These are phyloP conservation scores for Yamadazyma pseudoaaseri DNA, from an alignment of 1,139 yeast genomes.

Conservation along the genomic window DNA sequence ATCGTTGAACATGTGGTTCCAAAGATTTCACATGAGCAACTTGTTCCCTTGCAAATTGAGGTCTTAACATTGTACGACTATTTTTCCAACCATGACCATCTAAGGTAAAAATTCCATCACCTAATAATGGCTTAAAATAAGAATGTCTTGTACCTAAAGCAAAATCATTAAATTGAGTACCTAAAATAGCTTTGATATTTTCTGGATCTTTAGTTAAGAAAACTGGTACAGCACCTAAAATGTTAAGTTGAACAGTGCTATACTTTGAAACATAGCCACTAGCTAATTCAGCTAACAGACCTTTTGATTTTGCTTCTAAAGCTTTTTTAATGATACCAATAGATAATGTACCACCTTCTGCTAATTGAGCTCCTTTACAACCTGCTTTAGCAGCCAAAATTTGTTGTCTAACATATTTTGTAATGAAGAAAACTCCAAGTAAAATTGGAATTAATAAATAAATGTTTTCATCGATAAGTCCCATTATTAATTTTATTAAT, in stretches of 20 bases:
- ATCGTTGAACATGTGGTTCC: constrained; percentile 45
- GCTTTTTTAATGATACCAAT: constrained; percentile 17
- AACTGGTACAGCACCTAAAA: constrained; percentile 46
- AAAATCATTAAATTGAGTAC: constrained; percentile 50
- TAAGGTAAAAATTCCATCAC: constrained; percentile 58
- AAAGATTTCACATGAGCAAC: constrained; percentile 48
- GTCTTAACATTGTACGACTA: constrained; percentile 56
- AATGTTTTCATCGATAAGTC: constrained; percentile 1
- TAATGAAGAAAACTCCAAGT: constrained; percentile 6
- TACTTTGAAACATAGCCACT: constrained; percentile 13
- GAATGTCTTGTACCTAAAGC: constrained; percentile 49
- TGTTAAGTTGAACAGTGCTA: constrained; percentile 28
- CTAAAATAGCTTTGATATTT: constrained; percentile 39
- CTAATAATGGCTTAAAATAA: constrained; percentile 44
- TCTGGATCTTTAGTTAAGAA: constrained; percentile 36
- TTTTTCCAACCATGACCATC: constrained; percentile 60
- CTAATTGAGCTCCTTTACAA: constrained; percentile 49
- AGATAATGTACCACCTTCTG: constrained; percentile 20
- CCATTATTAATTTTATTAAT: background rate
- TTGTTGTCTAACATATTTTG: constrained; percentile 3
- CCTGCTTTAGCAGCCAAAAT: constrained; percentile 53
- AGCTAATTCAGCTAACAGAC: constrained; percentile 24
- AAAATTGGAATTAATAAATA: constrained; percentile 10
- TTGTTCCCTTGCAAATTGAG: constrained; percentile 58
- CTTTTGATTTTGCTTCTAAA: constrained; percentile 21